Conservation (phyloP, 768 basidiomycete genomes). For the Russula sp. region DNA sequence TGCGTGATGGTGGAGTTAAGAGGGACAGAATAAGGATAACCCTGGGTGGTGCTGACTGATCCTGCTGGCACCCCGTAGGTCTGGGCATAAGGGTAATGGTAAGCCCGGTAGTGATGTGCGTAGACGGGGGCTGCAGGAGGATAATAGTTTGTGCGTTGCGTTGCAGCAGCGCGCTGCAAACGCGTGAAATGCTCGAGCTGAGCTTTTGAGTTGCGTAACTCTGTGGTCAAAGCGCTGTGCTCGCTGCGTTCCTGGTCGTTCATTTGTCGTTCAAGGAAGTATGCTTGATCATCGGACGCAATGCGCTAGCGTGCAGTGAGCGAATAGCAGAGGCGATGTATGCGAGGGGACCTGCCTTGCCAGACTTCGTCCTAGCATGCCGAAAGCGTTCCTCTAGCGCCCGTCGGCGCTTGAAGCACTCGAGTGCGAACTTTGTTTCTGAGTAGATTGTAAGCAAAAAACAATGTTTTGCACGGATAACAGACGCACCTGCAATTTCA, state of each 20-base stretch:
- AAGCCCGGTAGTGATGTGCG: conserved; percentile 56
- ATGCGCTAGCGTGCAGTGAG: conserved; percentile 41
- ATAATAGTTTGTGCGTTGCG: conserved; percentile 25
- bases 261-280: conserved; percentile 55
- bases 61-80: conserved; percentile 36
- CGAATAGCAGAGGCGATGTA: background rate
- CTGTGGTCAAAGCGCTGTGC: conserved; percentile 47
- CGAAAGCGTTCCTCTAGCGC: conserved; percentile 55
- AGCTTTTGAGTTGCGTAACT: conserved; percentile 54
- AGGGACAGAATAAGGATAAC: conserved; percentile 23
- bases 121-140: conserved; percentile 21
- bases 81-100: conserved; percentile 56
- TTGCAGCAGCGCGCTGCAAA: conserved; percentile 51
- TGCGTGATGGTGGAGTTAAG: conserved; percentile 31
- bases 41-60: conserved; percentile 4
- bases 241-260: conserved; percentile 64
- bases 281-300: conserved; percentile 57
- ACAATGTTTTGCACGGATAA: background rate
- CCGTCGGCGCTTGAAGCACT: conserved; percentile 54
- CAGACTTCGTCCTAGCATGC: conserved; percentile 46
- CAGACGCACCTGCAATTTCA: conserved; percentile 47
- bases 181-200: conserved; percentile 65
- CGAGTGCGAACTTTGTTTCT: conserved; percentile 70
- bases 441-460: background rate
- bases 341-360: conserved; percentile 41